phyloP scores from a whole-genome alignment of 1,139 yeast species.

The Magnusiomyces fungicola region DNA sequence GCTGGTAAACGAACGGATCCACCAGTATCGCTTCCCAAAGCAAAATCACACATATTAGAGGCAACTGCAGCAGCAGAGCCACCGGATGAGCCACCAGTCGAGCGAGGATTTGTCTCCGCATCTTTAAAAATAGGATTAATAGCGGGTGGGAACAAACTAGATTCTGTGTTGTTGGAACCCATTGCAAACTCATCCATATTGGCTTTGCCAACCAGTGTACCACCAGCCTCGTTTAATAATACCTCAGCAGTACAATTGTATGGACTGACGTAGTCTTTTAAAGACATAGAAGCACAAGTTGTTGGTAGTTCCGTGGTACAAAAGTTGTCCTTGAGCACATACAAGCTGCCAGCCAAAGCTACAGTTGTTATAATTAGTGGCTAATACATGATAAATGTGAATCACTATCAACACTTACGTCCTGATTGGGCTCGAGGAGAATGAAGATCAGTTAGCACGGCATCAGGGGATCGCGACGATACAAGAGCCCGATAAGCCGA shows the following conservation, averaged over 20 bases:
- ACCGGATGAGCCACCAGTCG: constrained; percentile 92
- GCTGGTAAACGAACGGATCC: constrained; percentile 94
- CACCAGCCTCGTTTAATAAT: constrained; percentile 47
- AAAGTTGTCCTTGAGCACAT: constrained; percentile 72
- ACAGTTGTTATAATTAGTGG: background rate
- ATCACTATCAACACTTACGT: constrained; percentile 6
- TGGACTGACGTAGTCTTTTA: constrained; percentile 60
- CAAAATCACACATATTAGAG: constrained; percentile 53
- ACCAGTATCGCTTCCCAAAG: constrained; percentile 94
- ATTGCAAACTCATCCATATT: constrained; percentile 97
- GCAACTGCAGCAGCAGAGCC: constrained; percentile 94
- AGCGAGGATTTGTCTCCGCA: constrained; percentile 30
- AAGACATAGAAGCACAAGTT: constrained; percentile 65
- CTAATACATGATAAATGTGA: background rate
- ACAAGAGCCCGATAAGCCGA: constrained; percentile 31
- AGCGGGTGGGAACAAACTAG: constrained; percentile 50
- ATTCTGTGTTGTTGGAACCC: constrained; percentile 61
- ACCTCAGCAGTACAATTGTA: constrained; percentile 69
- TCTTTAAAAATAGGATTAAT: constrained; percentile 51
- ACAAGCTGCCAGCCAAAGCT: constrained; percentile 25
- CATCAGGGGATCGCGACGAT: constrained; percentile 17
- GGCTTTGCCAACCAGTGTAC: constrained; percentile 66
- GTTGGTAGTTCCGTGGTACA: constrained; percentile 57
- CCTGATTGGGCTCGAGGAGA: constrained; percentile 6
- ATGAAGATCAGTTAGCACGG: constrained; percentile 10